A percentile compares a stretch with the other conserved stretches of the same genome.
These are phyloP conservation scores for Trifolium repens DNA, from an alignment of 306 rosid species.

Conservation along the genomic window DNA sequence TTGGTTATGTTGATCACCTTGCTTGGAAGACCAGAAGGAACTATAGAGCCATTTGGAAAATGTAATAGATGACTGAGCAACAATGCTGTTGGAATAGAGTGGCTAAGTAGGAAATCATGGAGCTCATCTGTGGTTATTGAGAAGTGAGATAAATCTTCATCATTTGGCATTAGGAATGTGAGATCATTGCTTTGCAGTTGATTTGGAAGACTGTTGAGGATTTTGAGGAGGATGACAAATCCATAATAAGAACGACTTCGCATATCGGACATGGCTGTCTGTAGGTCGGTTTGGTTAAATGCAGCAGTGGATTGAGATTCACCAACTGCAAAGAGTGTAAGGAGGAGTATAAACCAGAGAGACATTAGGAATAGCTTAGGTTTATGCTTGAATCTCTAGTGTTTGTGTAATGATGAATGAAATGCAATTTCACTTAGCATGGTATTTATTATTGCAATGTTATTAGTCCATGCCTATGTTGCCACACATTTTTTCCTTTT, in stretches of 20 bases:
- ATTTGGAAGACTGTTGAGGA: constrained; percentile 51
- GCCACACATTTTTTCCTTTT: constrained; percentile 9
- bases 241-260: constrained; percentile 58
- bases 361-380: constrained; percentile 44
- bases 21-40: constrained; percentile 59
- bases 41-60: constrained; percentile 62
- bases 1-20: constrained; percentile 57
- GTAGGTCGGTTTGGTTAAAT: constrained; percentile 56
- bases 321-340: constrained; percentile 45
- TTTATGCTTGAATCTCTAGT: constrained; percentile 25
- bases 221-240: constrained; percentile 66
- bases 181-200: constrained; percentile 45
- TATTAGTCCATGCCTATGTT: constrained; percentile 27
- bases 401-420: constrained; percentile 32
- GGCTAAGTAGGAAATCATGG: constrained; percentile 55
- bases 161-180: constrained; percentile 64
- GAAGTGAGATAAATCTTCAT: constrained; percentile 55
- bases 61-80: constrained; percentile 51
- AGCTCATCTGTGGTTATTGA: constrained; percentile 42
- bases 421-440: constrained; percentile 7
- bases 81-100: constrained; percentile 59
- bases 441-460: constrained; percentile 39
- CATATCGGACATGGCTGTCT: constrained; percentile 62
- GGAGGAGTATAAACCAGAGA: constrained; percentile 51
- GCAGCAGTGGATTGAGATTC: constrained; percentile 44